These are phyloP conservation scores for Alternaria viburni DNA, from an alignment of 2,329 filamentous ascomycete genomes.

Conservation along the genomic window DNA sequence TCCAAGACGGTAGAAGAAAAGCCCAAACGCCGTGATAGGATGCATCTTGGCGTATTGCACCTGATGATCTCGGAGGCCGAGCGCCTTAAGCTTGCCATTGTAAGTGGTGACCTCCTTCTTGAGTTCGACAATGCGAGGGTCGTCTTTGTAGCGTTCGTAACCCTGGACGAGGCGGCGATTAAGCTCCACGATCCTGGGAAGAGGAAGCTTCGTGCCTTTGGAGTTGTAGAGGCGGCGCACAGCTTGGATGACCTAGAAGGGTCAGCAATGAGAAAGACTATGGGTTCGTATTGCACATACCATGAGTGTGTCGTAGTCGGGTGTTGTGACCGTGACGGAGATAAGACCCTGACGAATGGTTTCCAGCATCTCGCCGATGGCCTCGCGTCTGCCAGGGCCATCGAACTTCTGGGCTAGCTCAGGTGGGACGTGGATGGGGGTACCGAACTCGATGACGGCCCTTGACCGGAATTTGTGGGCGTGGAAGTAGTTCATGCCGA, in stretches of 20 bases:
- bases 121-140: constrained; percentile 79
- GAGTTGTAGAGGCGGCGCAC: constrained; percentile 92
- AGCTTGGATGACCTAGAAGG: constrained; percentile 78
- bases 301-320: constrained; percentile 96
- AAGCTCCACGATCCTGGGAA: constrained; percentile 91
- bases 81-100: constrained; percentile 82
- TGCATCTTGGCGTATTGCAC: constrained; percentile 90
- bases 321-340: constrained; percentile 87
- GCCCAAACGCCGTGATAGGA: constrained; percentile 74
- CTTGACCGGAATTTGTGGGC: constrained; percentile 97
- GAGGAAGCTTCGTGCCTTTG: constrained; percentile 88
- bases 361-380: constrained; percentile 84
- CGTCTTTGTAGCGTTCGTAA: constrained; percentile 90
- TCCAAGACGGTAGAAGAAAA: constrained; percentile 77
- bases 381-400: constrained; percentile 73
- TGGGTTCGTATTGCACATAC: constrained; percentile 42
- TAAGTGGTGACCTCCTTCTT: constrained; percentile 80
- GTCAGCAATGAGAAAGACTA: constrained; percentile 34
- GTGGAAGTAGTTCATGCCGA: constrained; percentile 99
- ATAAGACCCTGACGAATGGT: constrained; percentile 84
- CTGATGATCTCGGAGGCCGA: constrained; percentile 92
- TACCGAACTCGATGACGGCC: constrained; percentile 94
- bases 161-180: constrained; percentile 90
- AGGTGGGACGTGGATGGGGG: constrained; percentile 80
- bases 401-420: constrained; percentile 87